phyloP scores from a whole-genome alignment of 1,284 basidiomycete species.

The Schizophyllum amplum region DNA sequence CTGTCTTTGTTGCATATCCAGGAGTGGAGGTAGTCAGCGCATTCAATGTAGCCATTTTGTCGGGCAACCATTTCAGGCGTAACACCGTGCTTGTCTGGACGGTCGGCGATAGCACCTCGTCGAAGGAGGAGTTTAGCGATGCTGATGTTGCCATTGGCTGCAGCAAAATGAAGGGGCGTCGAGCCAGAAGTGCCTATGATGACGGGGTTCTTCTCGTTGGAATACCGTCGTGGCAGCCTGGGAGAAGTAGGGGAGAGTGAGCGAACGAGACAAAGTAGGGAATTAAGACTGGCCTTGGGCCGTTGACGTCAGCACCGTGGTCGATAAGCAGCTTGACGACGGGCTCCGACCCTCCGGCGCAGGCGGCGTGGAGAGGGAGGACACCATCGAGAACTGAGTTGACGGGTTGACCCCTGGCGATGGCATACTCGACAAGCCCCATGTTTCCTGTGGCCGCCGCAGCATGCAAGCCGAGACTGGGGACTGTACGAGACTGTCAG shows the following conservation, averaged over 20 bases:
- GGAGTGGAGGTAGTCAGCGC: constrained; percentile 46
- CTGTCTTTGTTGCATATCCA: constrained; percentile 54
- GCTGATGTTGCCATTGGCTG: constrained; percentile 79
- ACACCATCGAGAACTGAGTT: constrained; percentile 91
- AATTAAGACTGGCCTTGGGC: constrained; percentile 50
- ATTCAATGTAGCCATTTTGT: constrained; percentile 58
- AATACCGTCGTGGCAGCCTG: constrained; percentile 75
- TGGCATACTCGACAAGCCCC: constrained; percentile 80
- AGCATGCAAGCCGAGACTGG: constrained; percentile 82
- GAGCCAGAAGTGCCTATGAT: constrained; percentile 79
- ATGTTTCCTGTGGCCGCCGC: constrained; percentile 85
- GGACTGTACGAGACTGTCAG: constrained; percentile 43
- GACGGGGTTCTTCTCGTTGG: constrained; percentile 59
- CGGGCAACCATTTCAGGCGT: constrained; percentile 71
- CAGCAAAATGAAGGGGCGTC: constrained; percentile 91
- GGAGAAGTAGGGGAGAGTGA: constrained; percentile 5
- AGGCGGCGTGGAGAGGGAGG: constrained; percentile 86
- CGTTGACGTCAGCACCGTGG: constrained; percentile 89
- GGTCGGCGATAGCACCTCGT: constrained; percentile 71
- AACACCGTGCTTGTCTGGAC: constrained; percentile 80
- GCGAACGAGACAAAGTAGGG: constrained; percentile 8
- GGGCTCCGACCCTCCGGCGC: constrained; percentile 76
- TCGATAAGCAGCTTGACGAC: constrained; percentile 85
- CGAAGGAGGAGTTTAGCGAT: constrained; percentile 72
- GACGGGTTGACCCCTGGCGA: constrained; percentile 88